Evolutionary conservation across 371 early-diverging fungal species (phyloP), one percentile per base, ranked within the genome.

Genomic region (Mucor indicus): DNA sequence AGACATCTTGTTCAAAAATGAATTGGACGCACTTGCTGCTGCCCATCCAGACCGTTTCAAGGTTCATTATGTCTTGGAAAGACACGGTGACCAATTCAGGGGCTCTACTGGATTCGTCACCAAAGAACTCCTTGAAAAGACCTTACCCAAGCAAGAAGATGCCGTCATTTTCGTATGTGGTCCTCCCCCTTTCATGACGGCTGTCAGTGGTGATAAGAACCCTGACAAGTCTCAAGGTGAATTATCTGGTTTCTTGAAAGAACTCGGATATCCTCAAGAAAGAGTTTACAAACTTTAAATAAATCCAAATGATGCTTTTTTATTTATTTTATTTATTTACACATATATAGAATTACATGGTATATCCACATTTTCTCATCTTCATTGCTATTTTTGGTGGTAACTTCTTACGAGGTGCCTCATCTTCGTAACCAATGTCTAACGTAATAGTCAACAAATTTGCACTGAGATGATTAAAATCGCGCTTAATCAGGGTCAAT

Each of bases 141-240:
- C 72, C 58, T 53, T 88, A 53, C 89, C 87, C 0, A 44, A 55
- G 15, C 79, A 88, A 19, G 66, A 65, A 20, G 69, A 71, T 44
- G 54, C 80, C 40, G 77, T 88, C 45, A 72, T 96, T 42, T 79
- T 92, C 48, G 91, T 95, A 16, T 98, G 98, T 66, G 97, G 98
- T 39, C 96, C 96, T 22, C 62, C 72, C 42, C 84, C 83, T 12
- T 79, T 95, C 81, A 74, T 97, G 64, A 77, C 80, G 51, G 52
- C 69, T 13, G 56, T 96, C 29, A 78, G 89, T 53, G 99, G 99
- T 9, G 60, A 78, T 43, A 97, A 95, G 77, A 79, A 70, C n/a
- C 72, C 74, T 47, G 89, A 92, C 58, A 80, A 79, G 42, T 77
- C 80, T 33, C 99, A 97, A 71, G 99, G 99, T 21, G 80, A 81